Base-by-base conservation (phyloP, 1,284 basidiomycete genomes). In the Fomitopsis pinicola region DNA sequence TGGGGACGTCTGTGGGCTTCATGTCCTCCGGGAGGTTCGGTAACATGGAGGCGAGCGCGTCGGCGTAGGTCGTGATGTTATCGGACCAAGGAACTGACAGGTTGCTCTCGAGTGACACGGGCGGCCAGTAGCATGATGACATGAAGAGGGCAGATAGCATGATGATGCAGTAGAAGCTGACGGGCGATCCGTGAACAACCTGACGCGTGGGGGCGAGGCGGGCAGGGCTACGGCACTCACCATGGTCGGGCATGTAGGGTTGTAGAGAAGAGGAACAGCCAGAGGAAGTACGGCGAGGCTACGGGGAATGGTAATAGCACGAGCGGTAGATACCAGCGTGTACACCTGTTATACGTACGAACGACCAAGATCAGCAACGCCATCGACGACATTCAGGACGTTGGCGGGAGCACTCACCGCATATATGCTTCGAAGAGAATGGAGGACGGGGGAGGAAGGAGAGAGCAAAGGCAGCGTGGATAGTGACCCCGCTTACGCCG, bases 111-210 rank as follows among this genome's bases (percentile, higher is more conserved):
- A 87, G 71, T 12, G 89, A 82, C 53, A 91, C 82, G 19, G 91
- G 88, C 63, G 91, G 88, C 91, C 91, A 92, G 73, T 92, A 92
- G 71, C 91, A 93, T 12, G 91, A 90, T 15, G 91, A 90, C 64
- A 91, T 80, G 72, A 92, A 92, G 57, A 92, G 79, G 15, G 91
- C 88, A 0, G 85, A 81, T 19, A 93, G 83, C 22, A 93, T 79
- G 26, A 91, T 80, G 60, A 92, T 87, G 79, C 91, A 93, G 72
- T 93, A 93, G 70, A 92, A 90, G 68, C 91, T 92, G 62, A 17
- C 22, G 48, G 59, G 22, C 26, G 48, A 14, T 26, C 57, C 33
- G 38, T 67, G 17, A 56, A 46, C 42, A 58, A 63, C 36, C 56
- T 50, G 44, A 40, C 14, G 48, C 19, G 50, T 12, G 38, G 44